Evolutionary conservation across 179 eudicot species (phyloP).

Genomic region (Camellia oleifera): DNA sequence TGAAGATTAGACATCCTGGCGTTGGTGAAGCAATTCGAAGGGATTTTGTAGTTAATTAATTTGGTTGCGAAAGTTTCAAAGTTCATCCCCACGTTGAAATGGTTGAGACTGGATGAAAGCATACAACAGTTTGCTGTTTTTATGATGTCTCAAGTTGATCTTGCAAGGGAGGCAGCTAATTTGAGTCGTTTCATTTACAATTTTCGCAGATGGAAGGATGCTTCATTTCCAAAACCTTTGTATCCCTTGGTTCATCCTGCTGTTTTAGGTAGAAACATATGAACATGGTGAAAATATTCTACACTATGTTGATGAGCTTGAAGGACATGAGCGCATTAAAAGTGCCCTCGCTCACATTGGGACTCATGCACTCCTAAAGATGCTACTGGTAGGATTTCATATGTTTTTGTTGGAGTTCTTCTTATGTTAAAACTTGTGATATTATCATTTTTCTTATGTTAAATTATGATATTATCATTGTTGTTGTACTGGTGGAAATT

Average conservation of each 20-base stretch:
- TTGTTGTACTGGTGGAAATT: background rate
- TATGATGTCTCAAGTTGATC: slow-evolving; percentile 97
- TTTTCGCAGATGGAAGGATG: slow-evolving; percentile 84
- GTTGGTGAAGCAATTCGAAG: slow-evolving; percentile 85
- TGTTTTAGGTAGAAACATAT: slow-evolving; percentile 86
- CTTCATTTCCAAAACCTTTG: slow-evolving; percentile 89
- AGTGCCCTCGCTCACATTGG: slow-evolving; percentile 83
- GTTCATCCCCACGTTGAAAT: slow-evolving; percentile 64
- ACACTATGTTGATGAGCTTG: slow-evolving; percentile 65
- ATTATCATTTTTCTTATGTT: background rate
- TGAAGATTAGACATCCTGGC: slow-evolving; percentile 93
- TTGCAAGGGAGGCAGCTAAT: slow-evolving; percentile 90
- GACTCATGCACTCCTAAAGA: slow-evolving; percentile 85
- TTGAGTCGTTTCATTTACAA: slow-evolving; percentile 84
- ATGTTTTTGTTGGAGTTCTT: background rate
- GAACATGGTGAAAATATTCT: slow-evolving; percentile 83
- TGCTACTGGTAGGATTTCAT: slow-evolving; percentile 69
- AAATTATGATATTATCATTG: background rate
- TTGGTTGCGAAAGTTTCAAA: slow-evolving; percentile 68
- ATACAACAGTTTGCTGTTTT: slow-evolving; percentile 87
- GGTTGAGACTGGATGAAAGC: slow-evolving; percentile 94
- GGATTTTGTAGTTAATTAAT: slow-evolving; percentile 71
- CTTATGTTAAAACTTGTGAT: background rate
- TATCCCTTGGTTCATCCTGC: slow-evolving; percentile 94
- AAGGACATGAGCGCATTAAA: slow-evolving; percentile 63